These are phyloP conservation scores for Zopfia rhizophila DNA, from an alignment of 2,329 filamentous ascomycete genomes.

Conservation along the genomic window DNA sequence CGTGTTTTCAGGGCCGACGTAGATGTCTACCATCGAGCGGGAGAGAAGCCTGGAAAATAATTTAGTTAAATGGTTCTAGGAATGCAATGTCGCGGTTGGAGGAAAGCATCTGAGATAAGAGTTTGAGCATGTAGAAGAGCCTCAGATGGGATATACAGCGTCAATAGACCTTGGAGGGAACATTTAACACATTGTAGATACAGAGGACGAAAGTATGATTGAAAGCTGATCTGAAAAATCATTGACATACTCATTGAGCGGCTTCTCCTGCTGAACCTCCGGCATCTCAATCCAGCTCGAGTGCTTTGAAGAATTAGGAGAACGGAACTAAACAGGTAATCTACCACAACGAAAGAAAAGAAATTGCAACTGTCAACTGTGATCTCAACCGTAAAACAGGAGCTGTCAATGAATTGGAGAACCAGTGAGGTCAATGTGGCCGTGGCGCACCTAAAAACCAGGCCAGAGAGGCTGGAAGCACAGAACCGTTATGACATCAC, in stretches of 20 bases:
- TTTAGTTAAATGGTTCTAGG: no score
- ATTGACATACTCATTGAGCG: constrained; percentile 50
- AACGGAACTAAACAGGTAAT: neutral
- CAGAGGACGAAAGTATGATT: no score
- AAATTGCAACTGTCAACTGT: neutral
- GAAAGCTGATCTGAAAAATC: no score
- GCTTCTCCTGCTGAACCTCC: constrained; percentile 36
- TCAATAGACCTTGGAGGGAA: no score
- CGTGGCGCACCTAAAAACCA: neutral
- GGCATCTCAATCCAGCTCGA: constrained; percentile 28
- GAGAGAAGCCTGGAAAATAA: constrained; percentile 65
- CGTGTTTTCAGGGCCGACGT: constrained; percentile 64
- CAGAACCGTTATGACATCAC: neutral
- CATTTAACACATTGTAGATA: no score
- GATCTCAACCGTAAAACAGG: neutral
- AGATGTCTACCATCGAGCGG: constrained; percentile 65
- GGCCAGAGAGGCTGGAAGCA: neutral
- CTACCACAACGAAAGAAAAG: neutral
- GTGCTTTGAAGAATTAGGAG: neutral
- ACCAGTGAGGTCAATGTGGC: neutral
- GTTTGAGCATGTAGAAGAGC: no score
- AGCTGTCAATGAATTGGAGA: neutral
- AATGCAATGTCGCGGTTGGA: no score
- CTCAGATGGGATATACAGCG: no score
- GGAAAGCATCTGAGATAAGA: no score